Evolutionary conservation across 2,329 filamentous ascomycete species (phyloP), one percentile per base, ranked within the genome.

Genomic region (Cladobotryum protrusum): DNA sequence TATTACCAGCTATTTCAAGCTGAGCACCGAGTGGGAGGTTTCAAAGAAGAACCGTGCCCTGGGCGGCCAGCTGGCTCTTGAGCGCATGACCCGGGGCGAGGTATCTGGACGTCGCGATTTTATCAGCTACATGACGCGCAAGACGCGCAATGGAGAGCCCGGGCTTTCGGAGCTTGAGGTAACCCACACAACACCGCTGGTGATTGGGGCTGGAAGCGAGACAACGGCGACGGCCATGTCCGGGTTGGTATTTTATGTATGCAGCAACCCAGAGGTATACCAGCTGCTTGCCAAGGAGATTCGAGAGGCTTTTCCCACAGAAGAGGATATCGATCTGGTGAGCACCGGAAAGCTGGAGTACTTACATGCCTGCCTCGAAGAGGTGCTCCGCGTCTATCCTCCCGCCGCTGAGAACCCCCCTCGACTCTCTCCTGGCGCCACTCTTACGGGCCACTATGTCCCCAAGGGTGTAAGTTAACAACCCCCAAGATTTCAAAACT

Each of bases 301-400:
- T 36, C 50, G 72, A 1, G 50, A 56, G 0, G 45, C 60, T 0
- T 74, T 73, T 49, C 46, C 54, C 2, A 55, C 43, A 0, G 62
- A 68, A 12, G 57, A 65, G 0, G 67, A 73, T 1, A 75, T 77
- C 36, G 65, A 55, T 5, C 50, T 71, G 18, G 54, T 20, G 58
- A 69, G 47, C 59, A 61, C 50, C 53, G 62, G 36, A 44, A 57
- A 42, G 4, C 35, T 61, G 9, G 55, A 61, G 13, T 63, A 72
- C 51, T 71, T 75, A 39, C 56, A 64, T 12, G 72, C 72, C 2
- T 64, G 61, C 34, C 53, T 76, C 13, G 61, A 73, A 1, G 73
- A 76, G 59, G 61, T 60, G 3, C 57, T 77, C 18, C 61, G 74
- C 14, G 54, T 71, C 12, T 73, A 71, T 47, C 69, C 71, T 7